Percentiles rank a stretch among this genome's conserved stretches.
phyloP scores from a whole-genome alignment of 805 yeast species.

The Kluyveromyces dobzhanskii region DNA sequence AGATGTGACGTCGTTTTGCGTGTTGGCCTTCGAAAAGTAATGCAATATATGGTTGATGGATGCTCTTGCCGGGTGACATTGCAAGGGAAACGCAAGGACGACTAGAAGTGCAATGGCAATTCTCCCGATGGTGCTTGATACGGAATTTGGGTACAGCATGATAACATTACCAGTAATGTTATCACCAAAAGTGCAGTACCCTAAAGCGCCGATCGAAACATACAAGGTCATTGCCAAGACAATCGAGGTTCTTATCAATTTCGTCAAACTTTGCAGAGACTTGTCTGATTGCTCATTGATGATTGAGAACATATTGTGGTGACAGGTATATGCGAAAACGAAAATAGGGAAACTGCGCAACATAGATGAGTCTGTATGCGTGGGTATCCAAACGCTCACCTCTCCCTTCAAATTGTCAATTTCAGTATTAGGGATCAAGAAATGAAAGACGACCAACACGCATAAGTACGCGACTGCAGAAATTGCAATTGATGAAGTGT shows the following conservation, averaged over 20 bases:
- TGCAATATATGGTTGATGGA: constrained; percentile 66
- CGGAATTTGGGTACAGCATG: constrained; percentile 58
- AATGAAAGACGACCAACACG: constrained; percentile 66
- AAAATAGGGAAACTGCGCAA: constrained; percentile 80
- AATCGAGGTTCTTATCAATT: constrained; percentile 46
- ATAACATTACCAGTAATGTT: constrained; percentile 72
- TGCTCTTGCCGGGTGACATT: constrained; percentile 83
- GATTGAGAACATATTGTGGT: constrained; percentile 87
- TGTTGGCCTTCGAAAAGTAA: constrained; percentile 28
- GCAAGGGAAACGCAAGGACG: constrained; percentile 77
- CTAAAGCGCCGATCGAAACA: constrained; percentile 65
- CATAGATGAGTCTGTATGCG: constrained; percentile 33
- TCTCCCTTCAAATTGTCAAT: constrained; percentile 36
- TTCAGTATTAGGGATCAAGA: constrained; percentile 27
- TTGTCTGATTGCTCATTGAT: constrained; percentile 68
- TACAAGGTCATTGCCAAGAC: constrained; percentile 55
- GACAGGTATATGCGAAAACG: constrained; percentile 93
- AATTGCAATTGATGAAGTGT: constrained; percentile 77
- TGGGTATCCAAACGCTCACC: constrained; percentile 41
- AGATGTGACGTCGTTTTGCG: constrained; percentile 3
- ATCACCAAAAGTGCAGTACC: constrained; percentile 83
- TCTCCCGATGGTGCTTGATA: constrained; percentile 70
- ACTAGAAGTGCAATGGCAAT: constrained; percentile 75
- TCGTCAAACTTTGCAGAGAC: constrained; percentile 38
- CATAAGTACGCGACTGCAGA: constrained; percentile 73